Conservation (phyloP, 768 basidiomycete genomes). For the Leccinum ochraceum region DNA sequence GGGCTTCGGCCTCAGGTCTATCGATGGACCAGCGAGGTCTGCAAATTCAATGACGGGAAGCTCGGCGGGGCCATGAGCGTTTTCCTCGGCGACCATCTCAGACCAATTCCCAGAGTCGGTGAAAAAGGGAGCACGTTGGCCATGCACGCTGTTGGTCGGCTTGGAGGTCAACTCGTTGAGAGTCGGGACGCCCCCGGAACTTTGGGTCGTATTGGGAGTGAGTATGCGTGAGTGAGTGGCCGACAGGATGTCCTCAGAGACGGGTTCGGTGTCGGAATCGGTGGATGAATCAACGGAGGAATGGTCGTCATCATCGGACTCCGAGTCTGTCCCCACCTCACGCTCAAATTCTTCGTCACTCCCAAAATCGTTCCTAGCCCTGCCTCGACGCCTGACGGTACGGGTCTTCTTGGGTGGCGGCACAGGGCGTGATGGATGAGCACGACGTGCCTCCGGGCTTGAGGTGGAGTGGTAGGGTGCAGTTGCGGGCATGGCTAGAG, state of each 20-base stretch:
- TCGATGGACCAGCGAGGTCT: constrained; percentile 45
- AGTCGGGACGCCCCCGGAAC: constrained; percentile 46
- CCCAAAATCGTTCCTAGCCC: constrained; percentile 56
- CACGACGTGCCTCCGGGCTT: constrained; percentile 32
- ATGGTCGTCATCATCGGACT: constrained; percentile 57
- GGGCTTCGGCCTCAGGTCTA: constrained; percentile 36
- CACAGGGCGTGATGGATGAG: constrained; percentile 35
- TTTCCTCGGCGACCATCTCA: constrained; percentile 81
- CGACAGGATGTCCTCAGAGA: constrained; percentile 59
- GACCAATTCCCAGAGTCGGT: constrained; percentile 65
- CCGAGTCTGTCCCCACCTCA: constrained; percentile 70
- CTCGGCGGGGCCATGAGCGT: constrained; percentile 58
- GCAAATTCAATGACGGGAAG: constrained; percentile 83
- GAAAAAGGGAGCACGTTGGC: constrained; percentile 51
- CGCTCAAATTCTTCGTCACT: constrained; percentile 82
- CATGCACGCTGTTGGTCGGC: constrained; percentile 29
- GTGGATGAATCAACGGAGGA: constrained; percentile 61
- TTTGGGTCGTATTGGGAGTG: constrained; percentile 70
- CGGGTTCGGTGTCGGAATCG: constrained; percentile 73
- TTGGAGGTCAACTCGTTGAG: constrained; percentile 26
- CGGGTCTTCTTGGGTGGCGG: constrained; percentile 39
- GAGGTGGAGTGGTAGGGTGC: constrained; percentile 37
- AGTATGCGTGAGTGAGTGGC: constrained; percentile 53
- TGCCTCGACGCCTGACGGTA: constrained; percentile 60
- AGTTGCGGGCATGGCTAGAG: constrained; percentile 47